These are phyloP conservation scores for Hypoxylon sp. DNA, from an alignment of 2,329 filamentous ascomycete genomes.

Conservation along the genomic window DNA sequence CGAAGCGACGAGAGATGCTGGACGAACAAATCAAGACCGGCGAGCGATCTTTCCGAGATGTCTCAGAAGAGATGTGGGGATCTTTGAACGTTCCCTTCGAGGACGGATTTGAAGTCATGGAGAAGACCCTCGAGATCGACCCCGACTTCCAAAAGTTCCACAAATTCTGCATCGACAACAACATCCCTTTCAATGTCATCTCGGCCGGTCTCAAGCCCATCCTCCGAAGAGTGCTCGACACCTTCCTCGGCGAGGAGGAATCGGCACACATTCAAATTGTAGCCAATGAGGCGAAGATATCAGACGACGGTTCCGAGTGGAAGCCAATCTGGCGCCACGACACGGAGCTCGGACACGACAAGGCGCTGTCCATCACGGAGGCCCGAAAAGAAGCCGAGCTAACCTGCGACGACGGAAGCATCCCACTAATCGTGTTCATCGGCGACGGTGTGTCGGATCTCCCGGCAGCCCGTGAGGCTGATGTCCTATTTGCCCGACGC, in stretches of 20 bases:
- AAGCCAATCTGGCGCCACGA: constrained; percentile 74
- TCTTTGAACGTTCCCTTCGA: constrained; percentile 73
- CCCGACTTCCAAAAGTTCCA: constrained; percentile 71
- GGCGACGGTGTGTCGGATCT: constrained; percentile 75
- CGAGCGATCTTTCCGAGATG: constrained; percentile 72
- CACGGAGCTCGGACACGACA: constrained; percentile 71
- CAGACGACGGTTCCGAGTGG: constrained; percentile 66
- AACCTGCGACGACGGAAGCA: constrained; percentile 65
- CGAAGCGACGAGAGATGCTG: constrained; percentile 61
- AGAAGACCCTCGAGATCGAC: constrained; percentile 69
- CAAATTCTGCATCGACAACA: constrained; percentile 67
- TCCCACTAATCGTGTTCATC: constrained; percentile 74
- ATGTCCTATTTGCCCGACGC: constrained; percentile 73
- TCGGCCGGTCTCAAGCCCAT: constrained; percentile 73
- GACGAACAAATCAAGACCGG: constrained; percentile 72
- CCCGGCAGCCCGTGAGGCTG: constrained; percentile 70
- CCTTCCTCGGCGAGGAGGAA: constrained; percentile 69
- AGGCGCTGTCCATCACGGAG: constrained; percentile 70
- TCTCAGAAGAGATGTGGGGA: constrained; percentile 77
- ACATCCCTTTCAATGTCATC: constrained; percentile 75
- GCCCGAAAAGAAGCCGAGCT: constrained; percentile 63
- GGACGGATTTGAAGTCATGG: constrained; percentile 72
- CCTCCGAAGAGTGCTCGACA: constrained; percentile 67
- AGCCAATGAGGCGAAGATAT: constrained; percentile 71
- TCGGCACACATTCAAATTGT: constrained; percentile 70